phyloP scores from a whole-genome alignment of 2,329 filamentous ascomycete genomes.

The Curvularia eragrostidis region DNA sequence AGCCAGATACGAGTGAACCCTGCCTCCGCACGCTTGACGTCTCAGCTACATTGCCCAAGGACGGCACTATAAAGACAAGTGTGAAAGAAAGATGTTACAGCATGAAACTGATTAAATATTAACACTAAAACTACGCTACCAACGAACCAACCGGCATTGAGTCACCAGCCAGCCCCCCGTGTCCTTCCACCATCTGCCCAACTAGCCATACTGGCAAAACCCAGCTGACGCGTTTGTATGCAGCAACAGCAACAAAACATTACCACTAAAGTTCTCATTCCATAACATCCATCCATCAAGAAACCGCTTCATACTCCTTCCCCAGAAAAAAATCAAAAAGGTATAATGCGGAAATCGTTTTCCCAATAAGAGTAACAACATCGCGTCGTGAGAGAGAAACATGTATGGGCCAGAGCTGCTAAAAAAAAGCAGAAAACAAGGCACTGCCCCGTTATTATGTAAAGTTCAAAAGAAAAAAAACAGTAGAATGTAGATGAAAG shows the following conservation, averaged over 20 bases:
- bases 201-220: constrained; percentile 10
- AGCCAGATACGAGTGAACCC: background rate
- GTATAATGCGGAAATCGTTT: constrained; percentile 27
- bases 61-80: background rate
- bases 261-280: constrained; percentile 26
- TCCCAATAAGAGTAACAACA: constrained; percentile 40
- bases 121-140: constrained; percentile 6
- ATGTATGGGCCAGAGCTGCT: constrained; percentile 18
- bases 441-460: background rate
- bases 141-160: background rate
- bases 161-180: background rate
- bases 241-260: constrained; percentile 33
- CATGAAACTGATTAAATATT: background rate
- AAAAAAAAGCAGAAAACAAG: background rate
- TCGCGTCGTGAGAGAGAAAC: constrained; percentile 43
- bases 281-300: background rate
- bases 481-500: background rate
- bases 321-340: constrained; percentile 14
- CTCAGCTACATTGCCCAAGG: background rate
- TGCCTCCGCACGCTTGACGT: background rate
- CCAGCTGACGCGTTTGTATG: too few relatives aligned
- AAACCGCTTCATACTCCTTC: constrained; percentile 11
- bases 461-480: background rate
- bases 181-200: background rate
- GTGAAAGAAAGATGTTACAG: background rate